Base-by-base conservation (phyloP, 345 rosid species). In the Toxicodendron radicans region DNA sequence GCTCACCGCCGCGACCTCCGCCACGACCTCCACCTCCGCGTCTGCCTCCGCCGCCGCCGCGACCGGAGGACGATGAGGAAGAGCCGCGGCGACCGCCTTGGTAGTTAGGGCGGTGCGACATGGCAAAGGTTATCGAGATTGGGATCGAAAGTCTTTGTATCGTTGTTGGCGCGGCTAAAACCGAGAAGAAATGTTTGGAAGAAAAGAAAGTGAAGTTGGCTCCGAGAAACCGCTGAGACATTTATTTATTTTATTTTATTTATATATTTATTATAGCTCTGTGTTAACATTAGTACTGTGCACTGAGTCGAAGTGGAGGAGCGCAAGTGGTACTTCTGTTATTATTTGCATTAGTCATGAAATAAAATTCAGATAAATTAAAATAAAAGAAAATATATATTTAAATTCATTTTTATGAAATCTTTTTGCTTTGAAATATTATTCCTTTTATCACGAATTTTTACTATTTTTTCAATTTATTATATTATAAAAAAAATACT, bases 1-100 rank as follows among this genome's bases (percentile, higher is more conserved):
- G 98, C 78, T 95, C 97, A 0, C 97, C 97, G n/a, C 97, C 83
- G 1, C 96, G 87, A 0, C 96, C 90, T 0, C 88, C 80, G 0
- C 83, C 79, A 14, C 83, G 83, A 1, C 85, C 68, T 2, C 86
- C 66, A 5, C 91, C 83, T 2, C 90, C 79, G 0, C 91, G 81
- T 0, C 95, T 74, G 46, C 89, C 87, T 2, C 86, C 86, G 13
- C 80, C 87, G 3, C 86, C 86, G 10, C 80, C 79, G 18, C 84
- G 80, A 5, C 77, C 66, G 10, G 76, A 75, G 7, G 38, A 35
- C 38, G 45, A 45, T 24, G 79, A 71, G 35, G 82, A 82, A 32
- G 90, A 86, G 11, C 91, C 80, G 17, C 84, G 86, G 59, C 91
- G 89, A 66, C 84, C 88, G 27, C 90, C 90, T 3, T 76, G 88